Conservation (phyloP, 805 yeast genomes). For the Saturnispora ahearnii region DNA sequence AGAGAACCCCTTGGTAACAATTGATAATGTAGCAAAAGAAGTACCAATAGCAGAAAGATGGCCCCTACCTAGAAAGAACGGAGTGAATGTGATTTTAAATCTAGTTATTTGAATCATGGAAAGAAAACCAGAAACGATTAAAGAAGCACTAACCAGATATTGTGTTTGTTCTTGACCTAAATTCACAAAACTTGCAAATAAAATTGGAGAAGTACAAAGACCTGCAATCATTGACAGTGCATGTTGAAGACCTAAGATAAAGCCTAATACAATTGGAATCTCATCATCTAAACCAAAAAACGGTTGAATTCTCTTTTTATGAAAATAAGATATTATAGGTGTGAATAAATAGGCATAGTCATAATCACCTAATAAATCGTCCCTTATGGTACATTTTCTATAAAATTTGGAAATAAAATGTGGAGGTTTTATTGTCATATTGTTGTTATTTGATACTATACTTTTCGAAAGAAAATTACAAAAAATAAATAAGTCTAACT, state of each 20-base stretch:
- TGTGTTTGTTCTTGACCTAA: slow-evolving; percentile 42
- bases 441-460: no score
- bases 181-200: slow-evolving; percentile 58
- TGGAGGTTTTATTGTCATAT: not conserved
- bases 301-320: slow-evolving; percentile 49
- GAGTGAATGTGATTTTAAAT: slow-evolving; percentile 64
- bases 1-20: slow-evolving; percentile 68
- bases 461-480: not conserved
- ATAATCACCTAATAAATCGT: slow-evolving; percentile 81
- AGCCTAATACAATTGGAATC: slow-evolving; percentile 73
- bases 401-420: slow-evolving; percentile 1
- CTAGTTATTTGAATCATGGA: slow-evolving; percentile 74
- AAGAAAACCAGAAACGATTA: slow-evolving; percentile 63
- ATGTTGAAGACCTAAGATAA: slow-evolving; percentile 79
- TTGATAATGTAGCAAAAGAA: slow-evolving; percentile 79
- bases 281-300: slow-evolving; percentile 75
- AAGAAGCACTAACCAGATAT: slow-evolving; percentile 61
- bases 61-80: slow-evolving; percentile 80
- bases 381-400: slow-evolving; percentile 47
- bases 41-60: slow-evolving; percentile 85
- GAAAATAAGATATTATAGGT: slow-evolving; percentile 66
- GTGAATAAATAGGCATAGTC: slow-evolving; percentile 73
- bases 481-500: not conserved
- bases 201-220: slow-evolving; percentile 72
- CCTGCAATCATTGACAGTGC: slow-evolving; percentile 89